Base-by-base conservation (phyloP, 1,284 basidiomycete species). In the Somion occarium region DNA sequence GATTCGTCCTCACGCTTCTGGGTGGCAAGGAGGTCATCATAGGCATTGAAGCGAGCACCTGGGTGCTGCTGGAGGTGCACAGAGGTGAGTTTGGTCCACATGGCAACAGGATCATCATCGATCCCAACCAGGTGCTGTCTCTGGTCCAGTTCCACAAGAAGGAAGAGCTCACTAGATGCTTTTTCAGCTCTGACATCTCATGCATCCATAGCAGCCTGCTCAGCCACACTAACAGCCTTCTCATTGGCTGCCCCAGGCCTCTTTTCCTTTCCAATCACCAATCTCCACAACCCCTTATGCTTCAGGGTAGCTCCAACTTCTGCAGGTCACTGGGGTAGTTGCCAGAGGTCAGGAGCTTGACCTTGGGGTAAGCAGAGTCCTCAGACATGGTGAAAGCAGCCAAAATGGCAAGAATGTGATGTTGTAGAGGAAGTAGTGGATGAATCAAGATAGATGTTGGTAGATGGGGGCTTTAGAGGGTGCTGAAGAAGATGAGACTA, bases 1-100 rank as follows among this genome's bases (percentile, higher is more conserved):
- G 59, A 53, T 53, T 71, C 62, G 18, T 64, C 56, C 5, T 64
- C 54, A 15, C 51, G 34, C 52, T 66, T 67, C 23, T 52, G 50
- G 50, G 69, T 65, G 15, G 53, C 54, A 46, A 71, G 64, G 38
- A 70, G 57, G 23, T 61, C 47, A 24, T 69, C 63, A 58, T 66
- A 70, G 50, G 66, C 63, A 48, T 65, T 68, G 55, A 49, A 43
- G n/a, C 39, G 41, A 49, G 39, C 41, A 13, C 39, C 41, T 19
- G 48, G 39, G 11, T 30, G 19, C 38, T 41, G 30, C 12, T 19
- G 22, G 5, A 38, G n/a, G 22, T 48, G 46, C 11, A 48, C 19
- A 27, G 25, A 27, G 34, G 38, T 37, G 22, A 48, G 48, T 30
- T 38, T 48, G 20, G 12, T 19, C 46, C 46, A 48, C 5, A 48